Evolutionary conservation across 345 rosid species (phyloP), one percentile per base, ranked within the genome.

Genomic region (Camelina neglecta): DNA sequence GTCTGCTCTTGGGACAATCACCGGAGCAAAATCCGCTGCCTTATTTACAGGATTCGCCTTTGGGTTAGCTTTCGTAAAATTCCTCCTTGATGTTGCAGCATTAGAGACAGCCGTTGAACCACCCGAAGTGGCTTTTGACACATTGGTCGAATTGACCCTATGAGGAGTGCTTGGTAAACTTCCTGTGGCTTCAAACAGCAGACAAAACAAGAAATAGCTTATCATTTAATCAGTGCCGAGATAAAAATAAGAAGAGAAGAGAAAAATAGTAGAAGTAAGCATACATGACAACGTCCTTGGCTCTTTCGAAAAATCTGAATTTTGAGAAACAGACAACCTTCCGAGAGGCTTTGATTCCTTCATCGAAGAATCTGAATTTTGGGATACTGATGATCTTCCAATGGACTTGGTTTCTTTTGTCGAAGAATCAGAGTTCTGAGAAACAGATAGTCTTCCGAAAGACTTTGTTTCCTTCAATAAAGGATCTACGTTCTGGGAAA

Each of bases 281-380:
- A 72, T 87, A 95, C 97, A 85, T 77, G 90, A 71, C 56, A 72
- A 49, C 53, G 74, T 59, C 84, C 83, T 94, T 50, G 92, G 77
- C 65, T 92, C 97, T 76, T 88, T 92, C 60, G 72, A 67, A 71
- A 89, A 85, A 66, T 94, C 98, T 45, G 89, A 79, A 79, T 89
- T 90, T 81, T 92, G 96, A 48, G 97, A 88, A 75, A 89, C 88
- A 15, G 99, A 87, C 70, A 89, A 74, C 84, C 97, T 89, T 73
- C 92, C 96, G 7, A 94, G 77, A 73, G 95, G 84, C 76, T 85
- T 93, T 73, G 91, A 83, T 79, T 93, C 94, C 82, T 91, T 93
- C 81, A 69, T 60, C 58, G 74, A 73, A 71, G 83, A 63, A 56
- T 89, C 93, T 69, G 79, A 71, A 60, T 18, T 72, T 41, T 89